These are phyloP conservation scores for Puccinia polysora DNA, from an alignment of 1,284 basidiomycete genomes.

Conservation along the genomic window DNA sequence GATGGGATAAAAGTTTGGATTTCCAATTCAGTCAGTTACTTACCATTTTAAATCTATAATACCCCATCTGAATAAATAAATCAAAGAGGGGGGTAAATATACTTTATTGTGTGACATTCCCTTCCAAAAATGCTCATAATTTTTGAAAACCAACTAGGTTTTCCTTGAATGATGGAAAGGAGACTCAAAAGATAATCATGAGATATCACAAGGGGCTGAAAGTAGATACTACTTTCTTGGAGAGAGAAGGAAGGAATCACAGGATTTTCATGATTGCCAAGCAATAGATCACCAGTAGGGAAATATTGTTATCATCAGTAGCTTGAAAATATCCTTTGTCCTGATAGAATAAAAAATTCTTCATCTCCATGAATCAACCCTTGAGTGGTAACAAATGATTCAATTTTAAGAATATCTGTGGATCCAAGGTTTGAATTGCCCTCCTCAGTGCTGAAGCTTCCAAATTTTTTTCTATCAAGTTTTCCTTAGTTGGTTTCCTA, in stretches of 20 bases:
- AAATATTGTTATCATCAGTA: slow-evolving; percentile 75
- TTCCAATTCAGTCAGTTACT: too few relatives aligned
- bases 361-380: slow-evolving; percentile 64
- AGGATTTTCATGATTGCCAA: slow-evolving; percentile 54
- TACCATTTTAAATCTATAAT: too few relatives aligned
- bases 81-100: slow-evolving; percentile 10
- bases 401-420: slow-evolving; percentile 65
- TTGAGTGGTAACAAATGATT: slow-evolving; percentile 64
- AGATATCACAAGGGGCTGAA: neutral
- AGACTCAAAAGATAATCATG: neutral
- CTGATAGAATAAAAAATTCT: slow-evolving; percentile 88
- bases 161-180: neutral
- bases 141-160: slow-evolving; percentile 60
- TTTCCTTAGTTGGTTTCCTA: slow-evolving; percentile 58
- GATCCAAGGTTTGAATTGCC: slow-evolving; percentile 76
- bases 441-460: slow-evolving; percentile 77
- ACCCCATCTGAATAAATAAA: slow-evolving; percentile 41
- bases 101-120: slow-evolving; percentile 78
- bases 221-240: neutral
- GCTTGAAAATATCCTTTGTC: slow-evolving; percentile 90
- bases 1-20: slow-evolving; percentile 7
- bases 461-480: slow-evolving; percentile 61
- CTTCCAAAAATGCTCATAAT: slow-evolving; percentile 86
- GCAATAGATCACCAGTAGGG: slow-evolving; percentile 81
- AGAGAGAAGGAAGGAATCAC: slow-evolving; percentile 49